Base-by-base conservation (phyloP, 129 eudicot genomes). In the Tanacetum coccineum region DNA sequence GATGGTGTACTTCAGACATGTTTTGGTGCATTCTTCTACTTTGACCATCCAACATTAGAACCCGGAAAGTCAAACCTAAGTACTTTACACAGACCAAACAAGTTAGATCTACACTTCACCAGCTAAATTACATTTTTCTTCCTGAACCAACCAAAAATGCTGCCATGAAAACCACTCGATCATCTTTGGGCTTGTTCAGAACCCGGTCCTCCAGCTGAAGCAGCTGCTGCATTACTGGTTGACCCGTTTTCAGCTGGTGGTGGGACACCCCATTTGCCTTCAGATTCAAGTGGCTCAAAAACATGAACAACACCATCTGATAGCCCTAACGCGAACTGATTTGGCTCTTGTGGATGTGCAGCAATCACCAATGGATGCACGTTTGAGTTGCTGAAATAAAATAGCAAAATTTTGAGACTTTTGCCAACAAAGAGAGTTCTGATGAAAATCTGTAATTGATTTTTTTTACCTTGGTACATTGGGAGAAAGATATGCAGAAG, bases 401-500 rank as follows among this genome's bases (percentile, higher is more conserved):
- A 62, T 10, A 4, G 19, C 4, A n/a, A 56, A 53, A 13, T 11
- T 19, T 53, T 17, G 22, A 58, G 22, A 67, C 13, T 60, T 3
- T 5, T 4, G 40, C 11, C 17, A 25, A 19, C 58, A 44, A 54
- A 42, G 19, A 59, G 5, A 1, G 4, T 15, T 62, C 4, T 26
- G 59, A 68, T 19, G 18, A 45, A 36, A 36, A 64, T 21, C 21
- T 50, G 18, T 9, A 11, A 59, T 7, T 68, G 18, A 67, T 5
- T 40, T 36, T 59, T 26, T 39, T 36, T 85, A 86, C 97, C 97
- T 91, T 51, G 75, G 64, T 76, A 83, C 72, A 69, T 54, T 85
- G 14, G 92, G 70, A 47, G 88, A 63, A 64, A 87, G 78, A 78
- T 91, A 91, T 4, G 97, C 86, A n/a, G 95, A 50, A 32, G 97